These are phyloP conservation scores for Coniochaeta hoffmannii DNA, from an alignment of 2,329 filamentous ascomycete species.

Conservation along the genomic window DNA sequence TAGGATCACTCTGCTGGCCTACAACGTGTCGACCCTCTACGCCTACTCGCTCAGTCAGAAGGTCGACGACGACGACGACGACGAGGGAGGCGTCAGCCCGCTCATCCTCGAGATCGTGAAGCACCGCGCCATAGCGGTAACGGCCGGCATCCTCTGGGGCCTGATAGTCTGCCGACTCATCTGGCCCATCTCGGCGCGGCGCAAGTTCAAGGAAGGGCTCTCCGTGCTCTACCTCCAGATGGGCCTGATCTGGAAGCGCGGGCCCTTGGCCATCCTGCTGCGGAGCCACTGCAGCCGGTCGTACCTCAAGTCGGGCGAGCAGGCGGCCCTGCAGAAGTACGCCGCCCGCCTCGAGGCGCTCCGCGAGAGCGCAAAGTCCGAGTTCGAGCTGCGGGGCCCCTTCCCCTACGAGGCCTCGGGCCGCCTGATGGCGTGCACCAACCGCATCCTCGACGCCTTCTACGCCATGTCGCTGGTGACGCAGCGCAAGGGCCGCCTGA, in stretches of 20 bases:
- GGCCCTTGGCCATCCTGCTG: constrained; percentile 70
- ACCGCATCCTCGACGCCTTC: constrained; percentile 83
- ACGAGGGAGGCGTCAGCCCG: constrained; percentile 78
- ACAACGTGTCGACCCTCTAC: constrained; percentile 92
- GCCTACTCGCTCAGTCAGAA: constrained; percentile 80
- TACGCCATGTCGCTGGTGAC: constrained; percentile 95
- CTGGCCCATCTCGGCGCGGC: constrained; percentile 87
- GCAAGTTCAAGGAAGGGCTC: constrained; percentile 82
- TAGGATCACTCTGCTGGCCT: constrained; percentile 88
- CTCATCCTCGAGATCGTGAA: constrained; percentile 81
- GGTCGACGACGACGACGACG: constrained; percentile 75
- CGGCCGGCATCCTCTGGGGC: constrained; percentile 84
- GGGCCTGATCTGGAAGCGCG: constrained; percentile 92
- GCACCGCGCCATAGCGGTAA: constrained; percentile 81
- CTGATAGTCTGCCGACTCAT: constrained; percentile 82
- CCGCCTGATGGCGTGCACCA: constrained; percentile 70
- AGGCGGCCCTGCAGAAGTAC: constrained; percentile 79
- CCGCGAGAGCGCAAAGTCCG: constrained; percentile 64
- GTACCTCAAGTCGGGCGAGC: constrained; percentile 85
- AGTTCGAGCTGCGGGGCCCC: constrained; percentile 82
- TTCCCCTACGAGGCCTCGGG: constrained; percentile 71
- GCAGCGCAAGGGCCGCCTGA: constrained; percentile 67
- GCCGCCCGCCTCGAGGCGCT: constrained; percentile 66
- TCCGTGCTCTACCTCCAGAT: constrained; percentile 91
- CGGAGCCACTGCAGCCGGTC: constrained; percentile 49